These are phyloP conservation scores for Pyronema domesticum DNA, from an alignment of 495 filamentous ascomycete genomes.

Conservation along the genomic window DNA sequence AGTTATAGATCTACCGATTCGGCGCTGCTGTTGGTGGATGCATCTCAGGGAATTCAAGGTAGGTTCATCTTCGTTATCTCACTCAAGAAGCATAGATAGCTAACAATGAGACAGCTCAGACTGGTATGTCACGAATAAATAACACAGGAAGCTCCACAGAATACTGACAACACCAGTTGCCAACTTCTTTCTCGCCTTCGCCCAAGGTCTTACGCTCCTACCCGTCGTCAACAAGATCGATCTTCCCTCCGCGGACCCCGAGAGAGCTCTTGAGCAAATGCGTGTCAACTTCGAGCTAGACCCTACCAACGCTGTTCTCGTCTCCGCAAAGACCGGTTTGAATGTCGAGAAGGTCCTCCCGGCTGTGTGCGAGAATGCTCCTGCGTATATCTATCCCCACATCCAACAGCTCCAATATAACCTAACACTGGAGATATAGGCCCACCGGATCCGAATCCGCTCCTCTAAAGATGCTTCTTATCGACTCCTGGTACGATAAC, in stretches of 20 bases:
- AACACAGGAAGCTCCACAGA: no score
- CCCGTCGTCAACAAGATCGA: constrained; percentile 96
- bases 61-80: background rate
- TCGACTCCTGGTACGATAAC: constrained; percentile 94
- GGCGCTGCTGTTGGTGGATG: constrained; percentile 81
- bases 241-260: constrained; percentile 67
- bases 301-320: constrained; percentile 56
- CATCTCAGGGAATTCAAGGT: constrained; percentile 26
- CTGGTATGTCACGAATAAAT: background rate
- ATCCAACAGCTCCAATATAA: background rate
- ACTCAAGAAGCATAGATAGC: no score
- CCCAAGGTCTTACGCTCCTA: constrained; percentile 68
- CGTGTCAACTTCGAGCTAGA: constrained; percentile 73
- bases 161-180: constrained; percentile 37
- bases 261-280: constrained; percentile 72
- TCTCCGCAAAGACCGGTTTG: constrained; percentile 84
- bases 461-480: constrained; percentile 63
- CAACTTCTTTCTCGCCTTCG: constrained; percentile 94
- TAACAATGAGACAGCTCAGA: constrained; percentile 13
- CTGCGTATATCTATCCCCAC: constrained; percentile 33
- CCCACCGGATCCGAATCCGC: constrained; percentile 31
- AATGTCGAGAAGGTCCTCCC: constrained; percentile 71
- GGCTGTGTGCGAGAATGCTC: constrained; percentile 66
- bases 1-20: constrained; percentile 93
- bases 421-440: constrained; percentile 20